Conservation (phyloP, 2,329 filamentous ascomycete species). For the Cladophialophora bantiana region DNA sequence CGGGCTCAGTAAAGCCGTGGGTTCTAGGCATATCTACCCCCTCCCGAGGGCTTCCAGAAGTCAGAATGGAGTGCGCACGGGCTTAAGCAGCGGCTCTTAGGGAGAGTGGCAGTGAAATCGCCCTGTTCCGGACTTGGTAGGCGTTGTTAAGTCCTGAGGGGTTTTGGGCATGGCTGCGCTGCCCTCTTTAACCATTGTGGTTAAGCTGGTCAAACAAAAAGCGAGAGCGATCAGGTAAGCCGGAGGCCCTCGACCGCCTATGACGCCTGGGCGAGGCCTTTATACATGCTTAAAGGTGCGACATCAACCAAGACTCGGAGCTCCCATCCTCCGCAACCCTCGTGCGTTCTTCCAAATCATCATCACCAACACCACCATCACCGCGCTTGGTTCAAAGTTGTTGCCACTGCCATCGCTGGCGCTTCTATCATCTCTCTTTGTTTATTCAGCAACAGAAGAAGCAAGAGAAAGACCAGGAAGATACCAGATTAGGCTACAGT, state of each 20-base stretch:
- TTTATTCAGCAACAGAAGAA: slow-evolving; percentile 23
- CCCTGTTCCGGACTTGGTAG: background rate
- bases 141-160: slow-evolving; percentile 2
- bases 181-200: background rate
- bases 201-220: background rate
- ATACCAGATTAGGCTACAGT: slow-evolving; percentile 8
- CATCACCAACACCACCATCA: background rate
- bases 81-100: slow-evolving; percentile 5
- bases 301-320: slow-evolving; percentile 11
- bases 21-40: slow-evolving; percentile 6
- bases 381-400: background rate
- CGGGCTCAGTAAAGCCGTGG: background rate
- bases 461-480: background rate
- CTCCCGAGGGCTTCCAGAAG: slow-evolving; percentile 17
- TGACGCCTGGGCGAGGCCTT: background rate
- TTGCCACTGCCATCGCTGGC: slow-evolving; percentile 19
- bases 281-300: slow-evolving; percentile 5
- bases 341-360: slow-evolving; percentile 1
- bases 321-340: background rate
- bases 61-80: slow-evolving; percentile 1
- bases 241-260: background rate
- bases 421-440: slow-evolving; percentile 22
- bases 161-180: slow-evolving; percentile 11
- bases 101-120: background rate
- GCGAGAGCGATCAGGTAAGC: slow-evolving; percentile 13